A percentile compares a stretch with the other conserved stretches of the same genome.
phyloP scores from a whole-genome alignment of 768 basidiomycete genomes.

The Serendipita sp. region DNA sequence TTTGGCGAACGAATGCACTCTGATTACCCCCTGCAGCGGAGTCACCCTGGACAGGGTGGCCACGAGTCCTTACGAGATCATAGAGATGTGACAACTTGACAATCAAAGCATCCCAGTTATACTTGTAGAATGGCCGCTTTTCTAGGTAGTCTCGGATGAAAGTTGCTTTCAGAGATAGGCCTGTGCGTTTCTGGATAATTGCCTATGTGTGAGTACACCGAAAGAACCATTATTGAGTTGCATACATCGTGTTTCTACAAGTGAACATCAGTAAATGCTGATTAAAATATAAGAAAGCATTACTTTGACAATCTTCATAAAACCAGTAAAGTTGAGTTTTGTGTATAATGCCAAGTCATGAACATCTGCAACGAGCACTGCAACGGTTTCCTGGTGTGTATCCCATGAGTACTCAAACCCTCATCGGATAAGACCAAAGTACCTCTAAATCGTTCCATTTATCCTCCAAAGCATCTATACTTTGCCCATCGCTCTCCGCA shows the following conservation, averaged over 20 bases:
- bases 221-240: conserved; percentile 6
- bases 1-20: conserved; percentile 95
- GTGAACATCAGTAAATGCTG: conserved; percentile 7
- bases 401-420: background rate
- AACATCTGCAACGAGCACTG: conserved; percentile 69
- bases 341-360: conserved; percentile 87
- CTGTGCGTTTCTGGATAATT: conserved; percentile 73
- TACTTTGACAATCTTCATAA: conserved; percentile 95
- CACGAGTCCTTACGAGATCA: conserved; percentile 86
- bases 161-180: conserved; percentile 58
- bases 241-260: conserved; percentile 81
- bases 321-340: conserved; percentile 95
- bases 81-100: conserved; percentile 91
- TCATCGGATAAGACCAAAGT: background rate
- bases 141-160: conserved; percentile 89
- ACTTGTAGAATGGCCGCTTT: conserved; percentile 90
- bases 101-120: conserved; percentile 90
- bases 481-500: conserved; percentile 33
- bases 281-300: conserved; percentile 5
- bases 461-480: conserved; percentile 65
- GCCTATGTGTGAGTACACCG: background rate
- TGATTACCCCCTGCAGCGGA: conserved; percentile 87
- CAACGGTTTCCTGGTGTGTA: conserved; percentile 60
- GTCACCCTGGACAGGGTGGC: conserved; percentile 88
- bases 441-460: conserved; percentile 65